These are phyloP conservation scores for Anthracocystis walkeri DNA, from an alignment of 1,284 basidiomycete species.

Conservation along the genomic window DNA sequence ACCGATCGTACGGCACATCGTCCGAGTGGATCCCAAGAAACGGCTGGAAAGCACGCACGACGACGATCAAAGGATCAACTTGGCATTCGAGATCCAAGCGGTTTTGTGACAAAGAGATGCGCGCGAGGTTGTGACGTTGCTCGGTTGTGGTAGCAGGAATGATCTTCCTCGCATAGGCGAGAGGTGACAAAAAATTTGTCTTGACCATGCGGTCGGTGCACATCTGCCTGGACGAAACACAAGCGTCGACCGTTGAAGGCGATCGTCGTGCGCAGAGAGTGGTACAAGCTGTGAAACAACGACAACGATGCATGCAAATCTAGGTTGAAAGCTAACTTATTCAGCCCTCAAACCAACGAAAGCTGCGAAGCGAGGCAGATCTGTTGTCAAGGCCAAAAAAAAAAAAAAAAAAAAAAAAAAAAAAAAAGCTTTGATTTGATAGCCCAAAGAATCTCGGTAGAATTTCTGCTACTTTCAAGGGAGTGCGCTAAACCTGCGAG, in stretches of 20 bases:
- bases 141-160: slow-evolving; percentile 13
- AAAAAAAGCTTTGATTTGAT: too few species aligned
- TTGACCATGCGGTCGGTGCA: slow-evolving; percentile 9
- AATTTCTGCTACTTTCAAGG: too few species aligned
- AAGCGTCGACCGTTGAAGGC: background rate
- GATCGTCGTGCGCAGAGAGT: background rate
- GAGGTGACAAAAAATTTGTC: background rate
- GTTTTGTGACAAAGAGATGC: background rate
- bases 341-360: too few species aligned
- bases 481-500: too few species aligned
- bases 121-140: background rate
- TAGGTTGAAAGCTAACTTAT: too few species aligned
- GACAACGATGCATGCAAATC: too few species aligned
- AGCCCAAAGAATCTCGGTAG: too few species aligned
- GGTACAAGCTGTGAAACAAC: background rate
- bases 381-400: too few species aligned
- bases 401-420: too few species aligned
- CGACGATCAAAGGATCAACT: too few species aligned
- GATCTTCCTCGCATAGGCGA: slow-evolving; percentile 16
- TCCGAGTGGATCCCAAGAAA: background rate
- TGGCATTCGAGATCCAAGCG: background rate
- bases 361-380: too few species aligned
- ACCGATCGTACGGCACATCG: background rate
- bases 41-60: background rate
- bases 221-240: background rate